Percentiles rank a stretch among this genome's conserved stretches.
These are phyloP conservation scores for Fusarium sp. DNA, from an alignment of 2,329 filamentous ascomycete genomes.

Conservation along the genomic window DNA sequence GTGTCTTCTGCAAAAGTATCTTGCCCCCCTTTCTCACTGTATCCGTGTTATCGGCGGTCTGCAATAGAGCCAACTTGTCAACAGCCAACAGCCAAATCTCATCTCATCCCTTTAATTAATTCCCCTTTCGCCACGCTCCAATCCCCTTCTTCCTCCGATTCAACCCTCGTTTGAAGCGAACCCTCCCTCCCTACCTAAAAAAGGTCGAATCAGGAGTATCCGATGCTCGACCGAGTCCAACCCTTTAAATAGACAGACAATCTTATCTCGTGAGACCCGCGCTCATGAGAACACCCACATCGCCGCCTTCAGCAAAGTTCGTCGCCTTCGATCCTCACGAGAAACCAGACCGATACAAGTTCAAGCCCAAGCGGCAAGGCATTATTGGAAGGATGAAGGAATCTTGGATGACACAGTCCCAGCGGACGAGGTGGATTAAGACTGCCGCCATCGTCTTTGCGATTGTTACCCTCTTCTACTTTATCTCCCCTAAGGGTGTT, in stretches of 20 bases:
- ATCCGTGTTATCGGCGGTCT: slow-evolving; percentile 5
- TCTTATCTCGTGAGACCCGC: slow-evolving; percentile 37
- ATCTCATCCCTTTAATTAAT: slow-evolving; percentile 24
- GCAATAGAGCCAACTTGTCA: slow-evolving; percentile 16
- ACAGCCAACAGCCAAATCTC: slow-evolving; percentile 9
- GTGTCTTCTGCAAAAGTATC: slow-evolving; percentile 27
- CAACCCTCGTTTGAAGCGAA: slow-evolving; percentile 20
- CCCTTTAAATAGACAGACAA: slow-evolving; percentile 26
- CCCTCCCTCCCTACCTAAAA: slow-evolving; percentile 17
- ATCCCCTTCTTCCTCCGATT: not conserved
- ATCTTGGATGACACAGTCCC: slow-evolving; percentile 71
- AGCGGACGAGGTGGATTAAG: slow-evolving; percentile 74
- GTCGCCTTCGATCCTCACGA: slow-evolving; percentile 71
- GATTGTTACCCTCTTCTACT: slow-evolving; percentile 71
- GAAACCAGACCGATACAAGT: slow-evolving; percentile 70
- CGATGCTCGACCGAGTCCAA: slow-evolving; percentile 44
- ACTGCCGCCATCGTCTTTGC: slow-evolving; percentile 70
- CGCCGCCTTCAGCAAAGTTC: slow-evolving; percentile 68
- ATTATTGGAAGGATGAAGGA: slow-evolving; percentile 67
- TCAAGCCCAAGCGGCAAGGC: slow-evolving; percentile 58
- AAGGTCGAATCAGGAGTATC: slow-evolving; percentile 3
- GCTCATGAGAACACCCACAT: slow-evolving; percentile 73
- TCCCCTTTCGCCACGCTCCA: slow-evolving; percentile 32
- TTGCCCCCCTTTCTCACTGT: slow-evolving; percentile 30
- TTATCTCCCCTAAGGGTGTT: slow-evolving; percentile 68